These are phyloP conservation scores for Collybia nuda DNA, from an alignment of 768 basidiomycete species.

Conservation along the genomic window DNA sequence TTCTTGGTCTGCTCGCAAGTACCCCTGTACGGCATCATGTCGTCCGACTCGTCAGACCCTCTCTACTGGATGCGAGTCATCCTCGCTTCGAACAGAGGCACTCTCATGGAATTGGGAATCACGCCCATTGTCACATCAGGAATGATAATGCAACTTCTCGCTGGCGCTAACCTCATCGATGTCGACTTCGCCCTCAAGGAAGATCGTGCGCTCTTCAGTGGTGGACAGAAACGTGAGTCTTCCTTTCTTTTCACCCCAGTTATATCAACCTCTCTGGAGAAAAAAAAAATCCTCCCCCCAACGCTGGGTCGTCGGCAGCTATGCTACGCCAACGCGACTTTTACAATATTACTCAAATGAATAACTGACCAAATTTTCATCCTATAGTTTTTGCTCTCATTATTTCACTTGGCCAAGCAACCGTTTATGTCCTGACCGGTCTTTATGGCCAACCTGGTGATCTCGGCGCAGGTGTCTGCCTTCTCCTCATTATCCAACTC, in stretches of 20 bases:
- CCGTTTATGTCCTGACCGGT: constrained; percentile 95
- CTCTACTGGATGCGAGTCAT: constrained; percentile 99
- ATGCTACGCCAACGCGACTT: background rate
- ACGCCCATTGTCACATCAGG: constrained; percentile 97
- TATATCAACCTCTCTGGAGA: no score
- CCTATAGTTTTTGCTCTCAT: constrained; percentile 90
- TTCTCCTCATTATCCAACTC: constrained; percentile 95
- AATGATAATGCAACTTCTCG: constrained; percentile 99
- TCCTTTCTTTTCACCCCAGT: background rate
- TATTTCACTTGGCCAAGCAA: constrained; percentile 94
- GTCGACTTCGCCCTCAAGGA: constrained; percentile 98
- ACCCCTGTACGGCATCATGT: constrained; percentile 99
- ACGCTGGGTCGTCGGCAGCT: background rate
- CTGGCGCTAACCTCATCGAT: constrained; percentile 96
- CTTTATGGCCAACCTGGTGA: constrained; percentile 94
- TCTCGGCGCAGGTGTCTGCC: constrained; percentile 94
- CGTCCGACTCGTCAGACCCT: constrained; percentile 97
- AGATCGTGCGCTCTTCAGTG: constrained; percentile 92
- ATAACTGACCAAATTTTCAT: background rate
- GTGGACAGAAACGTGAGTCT: constrained; percentile 90
- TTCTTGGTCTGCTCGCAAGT: constrained; percentile 99
- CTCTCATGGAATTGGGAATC: constrained; percentile 99
- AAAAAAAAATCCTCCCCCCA: no score
- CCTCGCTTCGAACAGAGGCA: constrained; percentile 96
- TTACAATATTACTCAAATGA: background rate